phyloP scores from a whole-genome alignment of 192 early-diverging fungal genomes.

The Haplosporangium gracile region DNA sequence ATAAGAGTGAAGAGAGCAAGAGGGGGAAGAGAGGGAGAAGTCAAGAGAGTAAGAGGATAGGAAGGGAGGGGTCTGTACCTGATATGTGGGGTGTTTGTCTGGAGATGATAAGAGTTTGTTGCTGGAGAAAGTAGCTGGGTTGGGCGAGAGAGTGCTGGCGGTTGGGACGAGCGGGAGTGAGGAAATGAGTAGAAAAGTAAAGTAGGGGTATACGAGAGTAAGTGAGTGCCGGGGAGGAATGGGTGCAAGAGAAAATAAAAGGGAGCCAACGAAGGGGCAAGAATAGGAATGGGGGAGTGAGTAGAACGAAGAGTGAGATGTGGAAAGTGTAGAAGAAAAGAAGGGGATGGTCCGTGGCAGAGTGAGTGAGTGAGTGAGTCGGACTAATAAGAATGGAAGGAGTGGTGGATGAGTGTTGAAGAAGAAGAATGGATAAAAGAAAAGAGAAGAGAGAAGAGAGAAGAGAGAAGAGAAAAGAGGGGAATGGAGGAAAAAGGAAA shows the following conservation, averaged over 20 bases:
- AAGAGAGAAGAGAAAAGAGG: slow-evolving; percentile 5
- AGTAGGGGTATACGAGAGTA: neutral
- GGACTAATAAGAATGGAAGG: neutral
- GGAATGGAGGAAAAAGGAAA: neutral
- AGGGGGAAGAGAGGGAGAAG: neutral
- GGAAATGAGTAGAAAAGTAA: neutral
- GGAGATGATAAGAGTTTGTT: neutral
- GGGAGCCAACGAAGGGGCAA: neutral
- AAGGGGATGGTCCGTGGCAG: slow-evolving; percentile 8
- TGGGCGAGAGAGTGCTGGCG: neutral
- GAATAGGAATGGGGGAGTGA: neutral
- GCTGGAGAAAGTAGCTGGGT: neutral
- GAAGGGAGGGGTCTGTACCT: neutral
- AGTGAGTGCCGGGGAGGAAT: neutral
- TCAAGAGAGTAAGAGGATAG: neutral
- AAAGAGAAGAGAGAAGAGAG: slow-evolving; percentile 1
- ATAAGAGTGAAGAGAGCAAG: neutral
- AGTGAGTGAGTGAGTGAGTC: neutral
- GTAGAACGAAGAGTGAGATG: neutral
- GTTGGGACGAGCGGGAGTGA: neutral
- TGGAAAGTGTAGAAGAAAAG: neutral
- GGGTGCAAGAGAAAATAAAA: neutral
- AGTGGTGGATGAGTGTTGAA: neutral
- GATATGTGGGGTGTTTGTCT: neutral
- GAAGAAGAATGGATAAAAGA: neutral